Evolutionary conservation across 169 alveolate species (phyloP).

Genomic region (Plasmodium blacklocki): DNA sequence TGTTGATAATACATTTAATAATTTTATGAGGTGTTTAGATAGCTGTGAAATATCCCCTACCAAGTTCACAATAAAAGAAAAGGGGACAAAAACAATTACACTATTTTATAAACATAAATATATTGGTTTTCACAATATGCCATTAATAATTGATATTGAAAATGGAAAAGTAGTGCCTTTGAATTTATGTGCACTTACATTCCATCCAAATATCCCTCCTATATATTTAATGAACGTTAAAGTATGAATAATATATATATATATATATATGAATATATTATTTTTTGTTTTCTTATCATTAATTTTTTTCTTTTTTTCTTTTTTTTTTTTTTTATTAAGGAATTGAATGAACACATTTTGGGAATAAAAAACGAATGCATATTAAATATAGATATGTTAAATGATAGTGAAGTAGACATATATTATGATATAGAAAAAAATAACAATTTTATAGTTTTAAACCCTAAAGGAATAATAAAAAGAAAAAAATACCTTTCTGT

Average conservation of each 20-base stretch:
- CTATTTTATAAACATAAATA: constrained; percentile 67
- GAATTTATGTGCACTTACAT: constrained; percentile 37
- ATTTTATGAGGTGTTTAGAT: constrained; percentile 71
- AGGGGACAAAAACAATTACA: constrained; percentile 40
- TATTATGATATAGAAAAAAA: constrained; percentile 46
- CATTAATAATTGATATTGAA: constrained; percentile 72
- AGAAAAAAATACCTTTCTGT: constrained; percentile 51
- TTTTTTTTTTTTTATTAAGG: constrained; percentile 24
- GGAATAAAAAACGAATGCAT: constrained; percentile 63
- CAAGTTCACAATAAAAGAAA: constrained; percentile 39
- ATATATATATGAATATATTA: constrained; percentile 4
- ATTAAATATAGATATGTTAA: constrained; percentile 67
- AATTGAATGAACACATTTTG: constrained; percentile 38
- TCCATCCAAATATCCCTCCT: constrained; percentile 61
- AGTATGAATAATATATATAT: constrained; percentile 18
- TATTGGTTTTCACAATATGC: constrained; percentile 74
- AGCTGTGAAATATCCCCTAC: constrained; percentile 53
- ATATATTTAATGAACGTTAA: constrained; percentile 56
- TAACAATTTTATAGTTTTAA: constrained; percentile 57
- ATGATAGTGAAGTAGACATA: constrained; percentile 74
- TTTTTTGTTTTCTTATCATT: neutral
- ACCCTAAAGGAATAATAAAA: constrained; percentile 71
- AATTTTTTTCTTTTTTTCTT: neutral
- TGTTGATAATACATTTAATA: constrained; percentile 65
- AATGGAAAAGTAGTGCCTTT: constrained; percentile 72